These are phyloP conservation scores for Aspergillus bertholletiae DNA, from an alignment of 495 filamentous ascomycete species.

Conservation along the genomic window DNA sequence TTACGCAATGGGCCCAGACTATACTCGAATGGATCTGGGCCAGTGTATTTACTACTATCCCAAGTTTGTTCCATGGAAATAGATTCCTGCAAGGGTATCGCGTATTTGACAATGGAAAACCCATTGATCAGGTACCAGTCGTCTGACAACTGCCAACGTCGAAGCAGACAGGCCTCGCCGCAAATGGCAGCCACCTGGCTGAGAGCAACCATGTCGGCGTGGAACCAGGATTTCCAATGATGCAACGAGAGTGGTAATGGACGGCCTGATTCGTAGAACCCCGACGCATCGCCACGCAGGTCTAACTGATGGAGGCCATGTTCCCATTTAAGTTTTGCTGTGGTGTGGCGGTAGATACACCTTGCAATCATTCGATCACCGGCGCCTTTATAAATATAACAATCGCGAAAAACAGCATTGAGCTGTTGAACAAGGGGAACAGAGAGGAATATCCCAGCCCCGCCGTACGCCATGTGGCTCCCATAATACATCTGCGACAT, in stretches of 20 bases:
- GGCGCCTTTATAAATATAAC: slow-evolving; percentile 32
- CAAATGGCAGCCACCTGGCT: slow-evolving; percentile 49
- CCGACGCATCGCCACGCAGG: slow-evolving; percentile 45
- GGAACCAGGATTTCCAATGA: slow-evolving; percentile 57
- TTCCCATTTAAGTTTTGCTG: slow-evolving; percentile 45
- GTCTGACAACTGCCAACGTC: slow-evolving; percentile 48
- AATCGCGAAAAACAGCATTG: slow-evolving; percentile 29
- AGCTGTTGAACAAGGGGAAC: slow-evolving; percentile 41
- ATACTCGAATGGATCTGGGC: slow-evolving; percentile 15
- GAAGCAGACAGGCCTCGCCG: slow-evolving; percentile 52
- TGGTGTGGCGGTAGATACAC: slow-evolving; percentile 51
- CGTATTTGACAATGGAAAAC: slow-evolving; percentile 17
- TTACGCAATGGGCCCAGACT: slow-evolving; percentile 20
- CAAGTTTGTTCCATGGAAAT: slow-evolving; percentile 25
- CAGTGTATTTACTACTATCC: slow-evolving; percentile 17
- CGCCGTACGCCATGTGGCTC: slow-evolving; percentile 53
- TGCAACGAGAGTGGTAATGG: slow-evolving; percentile 51
- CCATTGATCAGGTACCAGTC: slow-evolving; percentile 24
- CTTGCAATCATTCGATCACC: slow-evolving; percentile 47
- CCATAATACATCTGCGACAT: slow-evolving; percentile 41
- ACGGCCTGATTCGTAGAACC: slow-evolving; percentile 55
- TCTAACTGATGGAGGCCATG: slow-evolving; percentile 52
- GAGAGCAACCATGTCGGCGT: slow-evolving; percentile 46
- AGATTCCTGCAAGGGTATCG: slow-evolving; percentile 10
- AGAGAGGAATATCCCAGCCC: slow-evolving; percentile 58